Base-by-base conservation (phyloP, 192 early-diverging fungal species). In the Coemansia sp. region DNA sequence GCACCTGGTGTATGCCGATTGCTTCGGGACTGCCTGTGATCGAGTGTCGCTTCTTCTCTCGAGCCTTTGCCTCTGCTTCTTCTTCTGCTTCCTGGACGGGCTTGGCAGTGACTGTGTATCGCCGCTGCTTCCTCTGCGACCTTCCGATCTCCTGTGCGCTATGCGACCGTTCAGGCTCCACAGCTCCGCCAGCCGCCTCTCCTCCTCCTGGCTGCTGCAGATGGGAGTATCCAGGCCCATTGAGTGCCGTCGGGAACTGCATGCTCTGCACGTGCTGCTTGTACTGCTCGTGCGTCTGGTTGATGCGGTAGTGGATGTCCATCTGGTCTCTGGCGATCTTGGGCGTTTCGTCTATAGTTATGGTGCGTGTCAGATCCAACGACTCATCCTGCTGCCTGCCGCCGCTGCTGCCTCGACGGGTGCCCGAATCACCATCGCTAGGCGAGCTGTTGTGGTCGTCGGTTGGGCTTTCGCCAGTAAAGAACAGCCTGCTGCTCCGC, bases 321-420 rank as follows among this genome's bases (percentile, higher is more conserved):
- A 82, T 82, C 40, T 82, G 65, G 48, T 82, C 67, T 11, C 74
- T 46, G 0, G 63, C 48, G 0, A 76, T 65, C 55, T 71, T 73
- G 6, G 79, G 79, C 4, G 64, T 74, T 4, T 82, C 79, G 55
- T 82, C 79, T 22, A 82, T 82, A 10, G 79, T 82, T 48, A 82
- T 82, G 6, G 79, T 76, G 25, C 75, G 70, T 7, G 59, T 58
- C 15, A 82, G 60, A 20, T 73, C 74, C 15, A 82, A 52, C 13
- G 67, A 20, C 4, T 11, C 49, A 25, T 52, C 49, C 55, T 0
- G 29, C 66, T 3, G 66, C 66, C 3, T 68, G 68, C 1, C 62
- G 22, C 46, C 32, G 33, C 46, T 29, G 33, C 29, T 29, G 1
- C 3, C 29, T 3, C 61, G 14, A 0, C 10, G n/a, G 8, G 36